These are phyloP conservation scores for Drechslerella coelobrocha DNA, from an alignment of 2,329 filamentous ascomycete genomes.

Conservation along the genomic window DNA sequence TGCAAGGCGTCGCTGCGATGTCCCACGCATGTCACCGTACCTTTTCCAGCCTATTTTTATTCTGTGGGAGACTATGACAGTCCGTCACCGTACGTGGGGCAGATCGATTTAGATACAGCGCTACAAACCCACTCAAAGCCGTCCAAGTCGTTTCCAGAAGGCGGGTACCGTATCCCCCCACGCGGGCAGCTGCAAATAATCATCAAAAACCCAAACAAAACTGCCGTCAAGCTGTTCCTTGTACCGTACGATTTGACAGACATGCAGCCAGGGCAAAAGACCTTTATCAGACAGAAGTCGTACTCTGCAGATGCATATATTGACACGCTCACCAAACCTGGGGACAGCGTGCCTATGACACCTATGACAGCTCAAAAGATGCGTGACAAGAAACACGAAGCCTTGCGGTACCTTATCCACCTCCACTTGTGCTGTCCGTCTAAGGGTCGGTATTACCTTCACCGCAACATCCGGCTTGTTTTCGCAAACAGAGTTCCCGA, in stretches of 20 bases:
- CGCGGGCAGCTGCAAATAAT: slow-evolving; percentile 95
- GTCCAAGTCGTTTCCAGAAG: slow-evolving; percentile 76
- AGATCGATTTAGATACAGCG: slow-evolving; percentile 86
- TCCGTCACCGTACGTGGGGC: slow-evolving; percentile 93
- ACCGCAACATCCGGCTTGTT: slow-evolving; percentile 90
- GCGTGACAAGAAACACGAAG: slow-evolving; percentile 67
- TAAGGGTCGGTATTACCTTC: slow-evolving; percentile 83
- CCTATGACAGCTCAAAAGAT: slow-evolving; percentile 44
- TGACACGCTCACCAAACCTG: slow-evolving; percentile 59
- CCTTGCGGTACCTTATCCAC: slow-evolving; percentile 87
- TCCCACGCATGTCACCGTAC: slow-evolving; percentile 85
- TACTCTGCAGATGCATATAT: slow-evolving; percentile 73
- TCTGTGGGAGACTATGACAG: slow-evolving; percentile 66
- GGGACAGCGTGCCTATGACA: slow-evolving; percentile 43
- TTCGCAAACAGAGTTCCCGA: slow-evolving; percentile 97
- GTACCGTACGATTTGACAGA: slow-evolving; percentile 89
- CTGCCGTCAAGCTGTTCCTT: slow-evolving; percentile 92
- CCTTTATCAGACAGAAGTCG: slow-evolving; percentile 90
- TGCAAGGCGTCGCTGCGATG: slow-evolving; percentile 86
- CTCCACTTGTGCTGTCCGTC: slow-evolving; percentile 89
- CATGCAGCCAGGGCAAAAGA: slow-evolving; percentile 94
- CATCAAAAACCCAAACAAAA: slow-evolving; percentile 98
- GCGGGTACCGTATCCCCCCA: slow-evolving; percentile 91
- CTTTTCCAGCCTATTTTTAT: slow-evolving; percentile 95
- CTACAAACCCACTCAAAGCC: slow-evolving; percentile 63